phyloP scores from a whole-genome alignment of 23 red algal genomes.

The Gracilaria caudata region DNA sequence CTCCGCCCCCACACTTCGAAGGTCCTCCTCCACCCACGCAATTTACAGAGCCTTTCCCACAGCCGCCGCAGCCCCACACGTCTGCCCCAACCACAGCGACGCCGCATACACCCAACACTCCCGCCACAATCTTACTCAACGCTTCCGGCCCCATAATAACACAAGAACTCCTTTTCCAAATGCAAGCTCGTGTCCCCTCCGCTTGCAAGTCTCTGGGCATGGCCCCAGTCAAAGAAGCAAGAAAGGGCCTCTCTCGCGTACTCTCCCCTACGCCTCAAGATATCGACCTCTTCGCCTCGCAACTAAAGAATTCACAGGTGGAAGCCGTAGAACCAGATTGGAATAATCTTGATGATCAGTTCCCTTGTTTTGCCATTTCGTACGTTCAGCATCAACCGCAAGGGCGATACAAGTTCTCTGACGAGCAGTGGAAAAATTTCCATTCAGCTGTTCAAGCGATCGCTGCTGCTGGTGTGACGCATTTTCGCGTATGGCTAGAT shows the following conservation, averaged over 20 bases:
- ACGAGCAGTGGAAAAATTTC: slow-evolving; percentile 11
- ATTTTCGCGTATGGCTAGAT: slow-evolving; percentile 20
- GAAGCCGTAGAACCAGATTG: background rate
- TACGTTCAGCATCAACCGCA: background rate
- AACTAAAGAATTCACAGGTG: background rate
- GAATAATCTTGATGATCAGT: background rate
- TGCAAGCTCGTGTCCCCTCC: slow-evolving; percentile 24
- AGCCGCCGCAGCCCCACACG: background rate
- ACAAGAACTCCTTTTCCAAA: slow-evolving; percentile 18
- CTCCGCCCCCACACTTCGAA: too few species aligned
- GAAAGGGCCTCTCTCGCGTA: slow-evolving; percentile 30
- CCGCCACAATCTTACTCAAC: background rate
- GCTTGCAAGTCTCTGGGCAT: slow-evolving; percentile 9
- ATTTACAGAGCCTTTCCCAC: background rate
- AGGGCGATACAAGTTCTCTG: slow-evolving; percentile 36
- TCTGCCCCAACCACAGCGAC: background rate
- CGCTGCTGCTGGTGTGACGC: background rate
- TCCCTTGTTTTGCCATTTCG: slow-evolving; percentile 44
- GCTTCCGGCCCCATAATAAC: slow-evolving; percentile 4
- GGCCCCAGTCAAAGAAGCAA: background rate
- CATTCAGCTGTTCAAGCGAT: background rate
- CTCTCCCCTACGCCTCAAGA: background rate
- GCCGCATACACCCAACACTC: background rate
- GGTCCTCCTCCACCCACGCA: background rate
- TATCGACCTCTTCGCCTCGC: background rate